Conservation (phyloP, 345 rosid genomes). For the Brassica cretica region DNA sequence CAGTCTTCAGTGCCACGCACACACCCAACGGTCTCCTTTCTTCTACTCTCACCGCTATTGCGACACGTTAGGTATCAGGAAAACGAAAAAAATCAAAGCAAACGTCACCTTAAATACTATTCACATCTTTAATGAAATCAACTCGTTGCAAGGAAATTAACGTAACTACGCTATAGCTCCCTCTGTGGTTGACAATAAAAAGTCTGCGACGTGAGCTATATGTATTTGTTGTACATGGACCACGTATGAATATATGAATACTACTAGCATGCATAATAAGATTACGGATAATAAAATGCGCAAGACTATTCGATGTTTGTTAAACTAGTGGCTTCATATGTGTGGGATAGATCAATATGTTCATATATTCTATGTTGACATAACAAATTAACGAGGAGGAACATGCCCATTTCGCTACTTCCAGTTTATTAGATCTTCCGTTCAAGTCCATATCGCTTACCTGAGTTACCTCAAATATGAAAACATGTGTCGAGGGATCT, state of each 20-base stretch:
- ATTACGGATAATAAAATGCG: neutral
- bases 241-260: neutral
- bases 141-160: neutral
- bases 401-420: neutral
- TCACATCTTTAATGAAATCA: neutral
- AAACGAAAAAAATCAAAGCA: neutral
- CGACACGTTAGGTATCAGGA: neutral
- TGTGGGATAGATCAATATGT: neutral
- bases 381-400: neutral
- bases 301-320: conserved; percentile 6
- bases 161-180: neutral
- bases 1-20: conserved; percentile 24
- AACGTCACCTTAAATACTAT: neutral
- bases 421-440: neutral
- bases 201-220: conserved; percentile 10
- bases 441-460: neutral
- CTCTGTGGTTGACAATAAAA: neutral
- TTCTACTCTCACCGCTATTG: neutral
- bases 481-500: neutral
- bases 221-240: neutral
- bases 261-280: neutral
- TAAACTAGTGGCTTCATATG: neutral
- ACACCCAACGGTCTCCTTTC: conserved; percentile 16
- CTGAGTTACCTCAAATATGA: neutral
- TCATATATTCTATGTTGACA: neutral